Percentiles rank a stretch among this genome's conserved stretches.
These are phyloP conservation scores for Aeminium ludgeri DNA, from an alignment of 495 filamentous ascomycete genomes.

Conservation along the genomic window DNA sequence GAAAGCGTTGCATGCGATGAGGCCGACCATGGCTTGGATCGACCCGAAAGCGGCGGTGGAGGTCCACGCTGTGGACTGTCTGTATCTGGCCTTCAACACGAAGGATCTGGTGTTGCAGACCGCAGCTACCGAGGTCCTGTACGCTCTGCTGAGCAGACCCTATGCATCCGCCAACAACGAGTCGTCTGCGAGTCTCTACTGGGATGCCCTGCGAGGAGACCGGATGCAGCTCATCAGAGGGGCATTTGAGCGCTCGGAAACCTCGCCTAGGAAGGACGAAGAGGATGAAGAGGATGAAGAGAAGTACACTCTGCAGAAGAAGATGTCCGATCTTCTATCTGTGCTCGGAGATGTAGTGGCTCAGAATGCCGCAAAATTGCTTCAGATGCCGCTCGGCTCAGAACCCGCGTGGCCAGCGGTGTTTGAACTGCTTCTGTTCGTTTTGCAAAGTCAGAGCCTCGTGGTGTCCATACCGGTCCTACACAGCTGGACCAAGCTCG, in stretches of 20 bases:
- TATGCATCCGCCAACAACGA: slow-evolving; percentile 7
- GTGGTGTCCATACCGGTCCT: slow-evolving; percentile 82
- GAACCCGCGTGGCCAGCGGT: slow-evolving; percentile 57
- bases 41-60: slow-evolving; percentile 62
- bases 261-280: slow-evolving; percentile 42
- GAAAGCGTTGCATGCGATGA: slow-evolving; percentile 56
- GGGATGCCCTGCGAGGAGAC: slow-evolving; percentile 6
- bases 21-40: slow-evolving; percentile 65
- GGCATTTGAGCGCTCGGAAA: slow-evolving; percentile 23
- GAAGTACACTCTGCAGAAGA: slow-evolving; percentile 82
- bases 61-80: slow-evolving; percentile 48
- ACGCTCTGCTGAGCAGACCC: slow-evolving; percentile 5
- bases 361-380: slow-evolving; percentile 42
- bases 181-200: slow-evolving; percentile 2
- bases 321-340: slow-evolving; percentile 81
- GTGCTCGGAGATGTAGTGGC: slow-evolving; percentile 71
- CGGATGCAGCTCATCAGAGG: slow-evolving; percentile 5
- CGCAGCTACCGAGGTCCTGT: slow-evolving; percentile 10
- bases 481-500: slow-evolving; percentile 71
- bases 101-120: slow-evolving; percentile 9
- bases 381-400: slow-evolving; percentile 25
- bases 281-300: slow-evolving; percentile 58
- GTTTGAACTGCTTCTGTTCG: slow-evolving; percentile 57
- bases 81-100: slow-evolving; percentile 41
- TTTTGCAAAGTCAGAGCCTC: slow-evolving; percentile 72